Percentiles rank a stretch among this genome's conserved stretches.
Conservation (phyloP, 495 filamentous ascomycete species). For the Chaetomium cochliodes region DNA sequence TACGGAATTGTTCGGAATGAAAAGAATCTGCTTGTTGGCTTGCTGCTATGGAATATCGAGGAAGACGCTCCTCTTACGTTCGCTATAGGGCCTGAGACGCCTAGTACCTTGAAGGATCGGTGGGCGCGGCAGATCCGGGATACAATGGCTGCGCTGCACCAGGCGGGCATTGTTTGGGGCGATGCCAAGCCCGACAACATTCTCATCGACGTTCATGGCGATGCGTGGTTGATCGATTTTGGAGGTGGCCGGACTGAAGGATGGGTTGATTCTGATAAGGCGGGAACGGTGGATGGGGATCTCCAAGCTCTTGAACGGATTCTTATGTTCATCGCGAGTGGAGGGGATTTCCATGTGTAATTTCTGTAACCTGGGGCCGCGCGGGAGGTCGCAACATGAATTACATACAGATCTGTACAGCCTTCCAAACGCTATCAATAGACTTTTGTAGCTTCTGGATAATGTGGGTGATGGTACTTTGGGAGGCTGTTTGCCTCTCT, state of each 20-base stretch:
- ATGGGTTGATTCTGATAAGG: conserved; percentile 40
- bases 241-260: conserved; percentile 44
- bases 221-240: conserved; percentile 49
- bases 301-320: conserved; percentile 25
- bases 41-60: conserved; percentile 6
- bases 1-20: conserved; percentile 10
- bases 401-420: too few relatives aligned
- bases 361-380: too few relatives aligned
- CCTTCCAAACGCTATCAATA: too few relatives aligned
- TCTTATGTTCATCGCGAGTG: not conserved
- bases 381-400: too few relatives aligned
- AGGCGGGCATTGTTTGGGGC: conserved; percentile 28
- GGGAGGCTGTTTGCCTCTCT: too few relatives aligned
- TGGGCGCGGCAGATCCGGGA: conserved; percentile 12
- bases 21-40: conserved; percentile 3
- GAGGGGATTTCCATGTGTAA: too few relatives aligned
- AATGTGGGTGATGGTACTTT: too few relatives aligned
- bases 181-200: conserved; percentile 48
- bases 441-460: too few relatives aligned
- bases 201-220: conserved; percentile 40
- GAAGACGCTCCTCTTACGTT: not conserved
- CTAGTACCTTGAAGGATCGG: conserved; percentile 6
- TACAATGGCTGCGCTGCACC: conserved; percentile 1
- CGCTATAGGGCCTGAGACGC: conserved; percentile 4
- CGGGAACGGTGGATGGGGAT: conserved; percentile 44